A percentile compares a stretch with the other conserved stretches of the same genome.
Conservation (phyloP, 768 basidiomycete genomes). For the Lepiota subincarnata region DNA sequence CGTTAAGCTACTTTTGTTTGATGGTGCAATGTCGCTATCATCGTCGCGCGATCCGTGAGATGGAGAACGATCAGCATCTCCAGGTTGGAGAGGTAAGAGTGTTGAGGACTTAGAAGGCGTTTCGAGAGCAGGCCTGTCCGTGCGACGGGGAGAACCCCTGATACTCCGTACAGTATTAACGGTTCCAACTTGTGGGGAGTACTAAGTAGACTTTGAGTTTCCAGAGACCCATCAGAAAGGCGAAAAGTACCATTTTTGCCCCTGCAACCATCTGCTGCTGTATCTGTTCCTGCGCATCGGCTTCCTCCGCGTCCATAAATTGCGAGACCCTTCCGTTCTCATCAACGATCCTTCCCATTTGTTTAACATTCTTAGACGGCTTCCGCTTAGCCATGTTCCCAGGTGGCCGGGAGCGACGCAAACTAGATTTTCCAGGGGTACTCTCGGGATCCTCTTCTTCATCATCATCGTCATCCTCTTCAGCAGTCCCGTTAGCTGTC, state of each 20-base stretch:
- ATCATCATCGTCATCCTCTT: constrained; percentile 29
- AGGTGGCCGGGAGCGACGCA: constrained; percentile 30
- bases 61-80: constrained; percentile 41
- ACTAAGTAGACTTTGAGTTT: constrained; percentile 35
- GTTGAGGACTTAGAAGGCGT: constrained; percentile 38
- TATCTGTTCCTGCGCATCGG: constrained; percentile 79
- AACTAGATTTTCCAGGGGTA: constrained; percentile 54
- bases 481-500: constrained; percentile 16
- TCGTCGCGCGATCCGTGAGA: constrained; percentile 44
- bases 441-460: constrained; percentile 50
- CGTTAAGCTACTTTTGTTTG: constrained; percentile 31
- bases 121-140: constrained; percentile 40
- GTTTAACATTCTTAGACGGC: constrained; percentile 24
- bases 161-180: constrained; percentile 65
- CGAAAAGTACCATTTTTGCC: constrained; percentile 55
- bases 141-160: constrained; percentile 62
- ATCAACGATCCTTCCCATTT: constrained; percentile 31
- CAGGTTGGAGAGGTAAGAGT: constrained; percentile 38
- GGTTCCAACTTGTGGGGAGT: constrained; percentile 56
- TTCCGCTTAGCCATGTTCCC: constrained; percentile 26
- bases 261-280: constrained; percentile 80
- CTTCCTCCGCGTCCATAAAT: constrained; percentile 88
- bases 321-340: constrained; percentile 65
- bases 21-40: constrained; percentile 55
- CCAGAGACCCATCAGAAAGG: constrained; percentile 1